Base-by-base conservation (phyloP, 2,329 filamentous ascomycete species). In the Pseudogymnoascus verrucosus region DNA sequence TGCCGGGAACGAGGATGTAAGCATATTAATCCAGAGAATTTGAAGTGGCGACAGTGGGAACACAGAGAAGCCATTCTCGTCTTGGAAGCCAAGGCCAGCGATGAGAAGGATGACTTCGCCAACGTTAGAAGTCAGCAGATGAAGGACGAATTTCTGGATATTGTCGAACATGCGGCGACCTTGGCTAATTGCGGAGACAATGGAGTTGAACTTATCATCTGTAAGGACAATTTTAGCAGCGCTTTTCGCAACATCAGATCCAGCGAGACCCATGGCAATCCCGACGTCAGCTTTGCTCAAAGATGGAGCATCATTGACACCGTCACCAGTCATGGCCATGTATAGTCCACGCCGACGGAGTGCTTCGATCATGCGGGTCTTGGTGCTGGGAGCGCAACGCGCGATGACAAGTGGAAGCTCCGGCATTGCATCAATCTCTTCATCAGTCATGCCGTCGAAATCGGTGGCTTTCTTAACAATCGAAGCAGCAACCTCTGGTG, bases 21-120 rank as follows among this genome's bases (percentile, higher is more conserved):
- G 77, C 83, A 86, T 86, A 69, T 85, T 86, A 69, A 86, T 82
- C 84, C 83, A 86, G 26, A 86, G 78, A 66, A 86, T 84, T 66
- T 86, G 80, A 8, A 86, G 78, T 3, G 83, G 83, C 5, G 81
- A 79, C 6, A 86, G 76, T 0, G 83, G 83, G 69, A 85, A 86
- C 3, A 86, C 83, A 3, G 82, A 85, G 36, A 82, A 74, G 1
- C 75, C 74, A 12, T 75, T 76, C 4, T 60, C 61, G 67, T 86
- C 83, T 70, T 85, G 83, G 75, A 86, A 85, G 0, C 77, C 82
- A 8, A 86, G 78, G 64, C 83, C 84, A 28, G 84, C 79, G 60
- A 86, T 80, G 16, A 86, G 74, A 10, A 82, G 78, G 64, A 80
- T 78, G 14, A 84, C 84, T 71, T 85, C 82, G 4, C 81, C 82